Base-by-base conservation (phyloP, 345 rosid species). In the Cochlearia excelsa region DNA sequence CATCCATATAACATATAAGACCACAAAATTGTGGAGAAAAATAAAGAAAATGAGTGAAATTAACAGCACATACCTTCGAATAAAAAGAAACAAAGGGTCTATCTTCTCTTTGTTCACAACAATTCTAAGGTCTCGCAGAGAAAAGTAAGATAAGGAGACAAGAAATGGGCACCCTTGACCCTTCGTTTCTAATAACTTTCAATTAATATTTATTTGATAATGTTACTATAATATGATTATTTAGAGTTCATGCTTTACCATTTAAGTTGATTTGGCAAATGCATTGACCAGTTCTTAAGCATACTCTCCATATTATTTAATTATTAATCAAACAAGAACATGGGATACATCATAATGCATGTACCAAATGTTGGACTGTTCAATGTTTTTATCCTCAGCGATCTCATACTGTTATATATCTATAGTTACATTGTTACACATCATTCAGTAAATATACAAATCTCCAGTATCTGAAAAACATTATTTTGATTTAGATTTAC, bases 51-150 rank as follows among this genome's bases (percentile, higher is more conserved):
- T 35, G 47, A 38, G 34, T 1, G 16, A 5, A 46, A 46, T 55
- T 60, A 60, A 53, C 33, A n/a, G 29, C 53, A 54, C 68, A 55
- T 69, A 61, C 74, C 74, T 69, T 54, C 33, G 11, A 33, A 61
- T 38, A 2, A 3, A 37, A 33, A 49, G 51, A 26, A 7, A 54
- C 26, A 29, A 61, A 49, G 9, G 6, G 23, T 11, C 33, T 46
- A 11, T 66, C 51, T 43, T 54, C 9, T 29, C 11, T 38, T 30
- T 45, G 37, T 51, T 61, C 56, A 16, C 43, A 41, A 46, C 30
- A 30, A 59, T 61, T 40, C 5, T 61, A 56, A 68, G 51, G 49
- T 54, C 33, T 61, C 6, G 37, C 44, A 34, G 63, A 69, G 51
- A 62, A 69, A 38, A 69, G 5, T 4, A 37, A 54, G 33, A 46